Conservation (phyloP, 192 early-diverging fungal species). For the Spizellomyces sp. region DNA sequence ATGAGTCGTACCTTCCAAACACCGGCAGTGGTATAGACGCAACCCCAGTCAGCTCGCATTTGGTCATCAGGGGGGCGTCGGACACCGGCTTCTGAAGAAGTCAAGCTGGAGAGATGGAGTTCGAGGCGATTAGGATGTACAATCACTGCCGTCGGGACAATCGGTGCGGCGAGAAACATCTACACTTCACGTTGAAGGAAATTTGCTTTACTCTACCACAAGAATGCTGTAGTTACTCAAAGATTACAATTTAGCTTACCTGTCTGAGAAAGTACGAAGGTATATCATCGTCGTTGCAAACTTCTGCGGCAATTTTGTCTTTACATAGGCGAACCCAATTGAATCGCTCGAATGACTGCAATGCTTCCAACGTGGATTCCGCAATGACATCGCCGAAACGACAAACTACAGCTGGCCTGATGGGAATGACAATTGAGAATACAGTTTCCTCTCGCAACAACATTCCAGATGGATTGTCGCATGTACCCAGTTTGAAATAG, state of each 20-base stretch:
- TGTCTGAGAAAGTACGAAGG: slow-evolving; percentile 43
- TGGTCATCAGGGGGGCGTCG: neutral
- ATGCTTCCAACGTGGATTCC: slow-evolving; percentile 39
- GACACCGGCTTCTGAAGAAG: neutral
- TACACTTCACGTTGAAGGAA: neutral
- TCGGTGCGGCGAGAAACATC: slow-evolving; percentile 23
- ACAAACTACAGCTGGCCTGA: slow-evolving; percentile 51
- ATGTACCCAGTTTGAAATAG: slow-evolving; percentile 54
- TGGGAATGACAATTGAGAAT: neutral
- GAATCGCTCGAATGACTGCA: slow-evolving; percentile 46
- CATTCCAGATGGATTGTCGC: neutral
- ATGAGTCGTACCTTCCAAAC: slow-evolving; percentile 27
- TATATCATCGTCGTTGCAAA: slow-evolving; percentile 48
- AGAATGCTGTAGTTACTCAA: neutral
- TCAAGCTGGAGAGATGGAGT: slow-evolving; percentile 15
- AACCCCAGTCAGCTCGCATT: slow-evolving; percentile 31
- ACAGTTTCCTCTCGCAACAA: neutral
- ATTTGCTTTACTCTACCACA: neutral
- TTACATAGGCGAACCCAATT: slow-evolving; percentile 47
- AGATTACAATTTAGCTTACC: slow-evolving; percentile 18
- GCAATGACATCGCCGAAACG: slow-evolving; percentile 58
- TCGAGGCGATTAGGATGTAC: slow-evolving; percentile 29
- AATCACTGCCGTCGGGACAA: neutral
- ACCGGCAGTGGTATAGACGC: slow-evolving; percentile 35
- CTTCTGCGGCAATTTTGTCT: slow-evolving; percentile 39